Percentiles rank a stretch among this genome's conserved stretches.
Evolutionary conservation across 805 yeast genomes (phyloP).

Genomic region (Saccharomyces paradoxus): DNA sequence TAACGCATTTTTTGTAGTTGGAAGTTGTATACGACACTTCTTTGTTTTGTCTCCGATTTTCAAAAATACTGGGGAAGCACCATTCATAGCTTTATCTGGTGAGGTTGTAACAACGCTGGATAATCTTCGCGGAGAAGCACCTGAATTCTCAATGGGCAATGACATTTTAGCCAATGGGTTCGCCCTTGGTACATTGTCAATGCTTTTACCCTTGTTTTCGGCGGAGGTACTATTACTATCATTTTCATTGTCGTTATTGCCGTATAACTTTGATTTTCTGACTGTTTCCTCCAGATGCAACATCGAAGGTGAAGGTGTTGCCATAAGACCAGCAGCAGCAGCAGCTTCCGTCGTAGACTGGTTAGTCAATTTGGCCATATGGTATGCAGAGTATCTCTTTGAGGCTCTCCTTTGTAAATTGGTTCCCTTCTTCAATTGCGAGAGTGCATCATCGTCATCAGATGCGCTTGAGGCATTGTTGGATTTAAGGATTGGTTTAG

Average conservation of each 20-base stretch:
- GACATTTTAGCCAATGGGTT: neutral
- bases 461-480: neutral
- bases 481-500: neutral
- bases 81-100: neutral
- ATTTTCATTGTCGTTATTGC: neutral
- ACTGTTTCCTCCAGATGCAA: neutral
- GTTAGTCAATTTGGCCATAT: slow-evolving; percentile 66
- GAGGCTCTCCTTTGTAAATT: slow-evolving; percentile 88
- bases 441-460: slow-evolving; percentile 48
- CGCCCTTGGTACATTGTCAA: neutral
- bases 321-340: slow-evolving; percentile 16
- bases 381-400: slow-evolving; percentile 87
- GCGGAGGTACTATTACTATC: neutral
- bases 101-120: neutral
- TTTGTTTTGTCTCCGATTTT: slow-evolving; percentile 47
- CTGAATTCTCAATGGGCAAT: neutral
- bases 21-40: slow-evolving; percentile 34
- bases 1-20: slow-evolving; percentile 36
- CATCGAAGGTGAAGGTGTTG: slow-evolving; percentile 1
- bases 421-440: slow-evolving; percentile 73
- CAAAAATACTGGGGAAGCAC: slow-evolving; percentile 35
- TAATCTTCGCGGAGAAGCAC: neutral
- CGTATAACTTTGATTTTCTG: neutral
- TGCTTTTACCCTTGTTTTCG: neutral
- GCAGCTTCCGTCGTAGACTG: slow-evolving; percentile 28